phyloP scores from a whole-genome alignment of 2,329 filamentous ascomycete genomes.

The Pseudocercospora crystallina region DNA sequence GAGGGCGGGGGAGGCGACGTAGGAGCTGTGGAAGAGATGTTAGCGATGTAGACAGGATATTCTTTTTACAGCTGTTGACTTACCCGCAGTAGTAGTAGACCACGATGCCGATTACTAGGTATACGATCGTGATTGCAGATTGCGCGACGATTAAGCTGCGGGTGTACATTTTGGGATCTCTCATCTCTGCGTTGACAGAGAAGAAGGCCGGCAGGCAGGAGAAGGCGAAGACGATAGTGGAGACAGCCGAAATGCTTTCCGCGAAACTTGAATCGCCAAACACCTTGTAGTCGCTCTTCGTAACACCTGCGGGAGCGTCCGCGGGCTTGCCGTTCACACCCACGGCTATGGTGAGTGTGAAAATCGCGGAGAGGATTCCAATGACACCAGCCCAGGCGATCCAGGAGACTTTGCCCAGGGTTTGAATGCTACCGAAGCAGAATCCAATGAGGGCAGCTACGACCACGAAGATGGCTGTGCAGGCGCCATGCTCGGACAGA shows the following conservation, averaged over 20 bases:
- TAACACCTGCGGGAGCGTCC: constrained; percentile 31
- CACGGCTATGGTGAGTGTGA: constrained; percentile 36
- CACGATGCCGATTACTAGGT: constrained; percentile 41
- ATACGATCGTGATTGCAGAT: constrained; percentile 27
- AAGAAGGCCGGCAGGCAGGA: constrained; percentile 41
- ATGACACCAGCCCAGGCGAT: constrained; percentile 37
- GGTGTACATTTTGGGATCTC: constrained; percentile 35
- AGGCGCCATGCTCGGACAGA: constrained; percentile 30
- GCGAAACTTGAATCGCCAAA: constrained; percentile 39
- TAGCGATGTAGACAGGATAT: too few species aligned
- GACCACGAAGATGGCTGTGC: constrained; percentile 43
- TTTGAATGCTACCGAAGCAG: constrained; percentile 37
- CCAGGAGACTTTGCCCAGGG: constrained; percentile 35
- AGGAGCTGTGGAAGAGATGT: too few species aligned
- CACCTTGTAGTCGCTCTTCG: constrained; percentile 33
- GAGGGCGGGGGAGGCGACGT: constrained; percentile 49
- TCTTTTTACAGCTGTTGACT: too few species aligned
- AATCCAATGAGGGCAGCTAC: constrained; percentile 42
- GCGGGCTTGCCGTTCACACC: constrained; percentile 37
- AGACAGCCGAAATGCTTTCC: constrained; percentile 60
- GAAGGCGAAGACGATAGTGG: constrained; percentile 48
- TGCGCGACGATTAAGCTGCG: constrained; percentile 35
- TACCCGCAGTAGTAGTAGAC: constrained; percentile 51
- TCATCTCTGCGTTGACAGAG: constrained; percentile 42
- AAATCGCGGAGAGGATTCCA: constrained; percentile 27